Percentiles rank a stretch among this genome's conserved stretches.
phyloP scores from a whole-genome alignment of 345 rosid species.

The Anacardium occidentale region DNA sequence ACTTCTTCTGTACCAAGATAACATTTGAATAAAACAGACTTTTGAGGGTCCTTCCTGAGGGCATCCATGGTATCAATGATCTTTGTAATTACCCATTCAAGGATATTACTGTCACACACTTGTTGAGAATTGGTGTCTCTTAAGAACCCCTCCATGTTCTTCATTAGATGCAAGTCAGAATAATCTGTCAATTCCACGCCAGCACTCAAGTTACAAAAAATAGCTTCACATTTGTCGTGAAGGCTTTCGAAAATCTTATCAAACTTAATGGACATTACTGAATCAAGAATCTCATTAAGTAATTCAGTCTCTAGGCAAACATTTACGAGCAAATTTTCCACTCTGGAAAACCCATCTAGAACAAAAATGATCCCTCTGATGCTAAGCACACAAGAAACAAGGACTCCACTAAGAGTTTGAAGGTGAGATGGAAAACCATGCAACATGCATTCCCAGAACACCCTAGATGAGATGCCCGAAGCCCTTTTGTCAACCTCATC shows the following conservation, averaged over 20 bases:
- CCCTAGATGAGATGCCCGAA: slow-evolving; percentile 54
- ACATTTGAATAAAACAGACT: slow-evolving; percentile 49
- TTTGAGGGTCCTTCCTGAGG: slow-evolving; percentile 71
- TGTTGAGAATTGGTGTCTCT: slow-evolving; percentile 52
- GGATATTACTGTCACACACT: slow-evolving; percentile 45
- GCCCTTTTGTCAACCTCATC: slow-evolving; percentile 62
- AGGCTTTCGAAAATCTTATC: slow-evolving; percentile 68
- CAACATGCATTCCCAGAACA: slow-evolving; percentile 73
- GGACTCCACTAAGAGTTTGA: slow-evolving; percentile 55
- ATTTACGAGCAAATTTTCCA: slow-evolving; percentile 40
- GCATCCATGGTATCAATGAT: slow-evolving; percentile 66
- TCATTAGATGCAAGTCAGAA: slow-evolving; percentile 68
- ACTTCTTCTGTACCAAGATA: slow-evolving; percentile 63
- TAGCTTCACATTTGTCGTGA: slow-evolving; percentile 67
- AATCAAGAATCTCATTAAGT: slow-evolving; percentile 51
- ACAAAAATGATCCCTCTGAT: slow-evolving; percentile 60
- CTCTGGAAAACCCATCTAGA: slow-evolving; percentile 56
- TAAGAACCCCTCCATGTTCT: slow-evolving; percentile 75
- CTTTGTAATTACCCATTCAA: slow-evolving; percentile 71
- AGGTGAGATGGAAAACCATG: slow-evolving; percentile 84
- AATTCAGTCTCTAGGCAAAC: slow-evolving; percentile 47
- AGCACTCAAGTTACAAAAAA: slow-evolving; percentile 49
- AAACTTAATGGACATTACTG: slow-evolving; percentile 66
- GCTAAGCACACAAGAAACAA: slow-evolving; percentile 71
- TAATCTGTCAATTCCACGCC: slow-evolving; percentile 50